A percentile compares a stretch with the other conserved stretches of the same genome.
Evolutionary conservation across 2,329 filamentous ascomycete species (phyloP).

Genomic region (Botrytis fragariae): DNA sequence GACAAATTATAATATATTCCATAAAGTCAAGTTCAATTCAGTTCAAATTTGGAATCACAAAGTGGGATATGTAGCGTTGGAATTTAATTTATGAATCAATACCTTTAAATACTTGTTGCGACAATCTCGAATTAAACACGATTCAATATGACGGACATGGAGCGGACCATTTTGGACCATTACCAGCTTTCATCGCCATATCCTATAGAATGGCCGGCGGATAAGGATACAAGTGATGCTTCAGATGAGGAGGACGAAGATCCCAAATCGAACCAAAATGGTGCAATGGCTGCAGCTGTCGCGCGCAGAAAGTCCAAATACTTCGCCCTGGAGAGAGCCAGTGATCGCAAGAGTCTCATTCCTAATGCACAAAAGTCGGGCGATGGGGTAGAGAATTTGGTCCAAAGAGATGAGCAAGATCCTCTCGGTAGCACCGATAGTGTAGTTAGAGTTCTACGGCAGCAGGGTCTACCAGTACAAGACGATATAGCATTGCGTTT

Average conservation of each 20-base stretch:
- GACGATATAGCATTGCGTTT: constrained; percentile 75
- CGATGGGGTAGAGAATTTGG: constrained; percentile 70
- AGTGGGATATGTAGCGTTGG: background rate
- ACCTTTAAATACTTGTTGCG: background rate
- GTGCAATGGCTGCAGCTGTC: constrained; percentile 35
- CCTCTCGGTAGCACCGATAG: constrained; percentile 85
- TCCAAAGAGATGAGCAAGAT: constrained; percentile 90
- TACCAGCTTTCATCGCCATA: constrained; percentile 80
- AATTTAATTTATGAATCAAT: background rate
- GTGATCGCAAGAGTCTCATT: constrained; percentile 61
- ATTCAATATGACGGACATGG: constrained; percentile 62
- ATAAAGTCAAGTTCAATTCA: background rate
- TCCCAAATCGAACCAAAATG: constrained; percentile 29
- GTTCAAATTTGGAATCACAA: background rate
- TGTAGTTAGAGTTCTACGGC: constrained; percentile 76
- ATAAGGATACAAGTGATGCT: constrained; percentile 70
- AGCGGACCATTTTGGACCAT: constrained; percentile 78
- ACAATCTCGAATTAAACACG: constrained; percentile 6
- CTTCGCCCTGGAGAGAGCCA: constrained; percentile 77
- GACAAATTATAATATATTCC: background rate
- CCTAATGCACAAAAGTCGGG: constrained; percentile 66
- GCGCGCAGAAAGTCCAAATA: constrained; percentile 72
- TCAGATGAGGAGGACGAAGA: constrained; percentile 54
- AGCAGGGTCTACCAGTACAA: constrained; percentile 75
- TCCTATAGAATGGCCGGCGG: constrained; percentile 81